These are phyloP conservation scores for Acanthamoeba royreba DNA, from an alignment of 208 protist genomes.

Conservation along the genomic window DNA sequence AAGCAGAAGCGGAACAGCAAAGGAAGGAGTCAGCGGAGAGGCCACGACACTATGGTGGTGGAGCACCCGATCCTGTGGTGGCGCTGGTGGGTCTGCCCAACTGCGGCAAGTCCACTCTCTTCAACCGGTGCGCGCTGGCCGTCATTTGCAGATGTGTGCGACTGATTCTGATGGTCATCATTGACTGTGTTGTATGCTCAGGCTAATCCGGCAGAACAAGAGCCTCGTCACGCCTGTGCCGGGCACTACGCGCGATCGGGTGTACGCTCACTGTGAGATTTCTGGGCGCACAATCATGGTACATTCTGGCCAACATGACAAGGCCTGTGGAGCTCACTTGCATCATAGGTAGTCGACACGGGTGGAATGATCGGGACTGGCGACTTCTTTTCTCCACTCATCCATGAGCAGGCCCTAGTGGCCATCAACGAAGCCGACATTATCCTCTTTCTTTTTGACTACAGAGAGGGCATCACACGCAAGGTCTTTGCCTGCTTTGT, in stretches of 20 bases:
- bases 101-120: constrained; percentile 37
- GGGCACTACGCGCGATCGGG: constrained; percentile 29
- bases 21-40: background rate
- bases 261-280: background rate
- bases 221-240: background rate
- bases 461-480: background rate
- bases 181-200: background rate
- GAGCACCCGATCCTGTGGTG: background rate
- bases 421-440: constrained; percentile 35
- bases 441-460: constrained; percentile 41
- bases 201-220: background rate
- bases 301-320: background rate
- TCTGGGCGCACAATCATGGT: background rate
- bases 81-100: constrained; percentile 24
- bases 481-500: background rate
- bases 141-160: too few relatives aligned
- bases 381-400: constrained; percentile 22
- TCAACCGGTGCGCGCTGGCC: background rate
- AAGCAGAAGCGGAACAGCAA: background rate
- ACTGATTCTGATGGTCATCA: too few relatives aligned
- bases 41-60: background rate
- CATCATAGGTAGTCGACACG: constrained; percentile 3
- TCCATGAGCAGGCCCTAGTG: constrained; percentile 41
- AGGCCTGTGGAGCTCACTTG: background rate
- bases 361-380: constrained; percentile 28